These are phyloP conservation scores for Heterobasidion occidentale DNA, from an alignment of 1,284 basidiomycete genomes.

Conservation along the genomic window DNA sequence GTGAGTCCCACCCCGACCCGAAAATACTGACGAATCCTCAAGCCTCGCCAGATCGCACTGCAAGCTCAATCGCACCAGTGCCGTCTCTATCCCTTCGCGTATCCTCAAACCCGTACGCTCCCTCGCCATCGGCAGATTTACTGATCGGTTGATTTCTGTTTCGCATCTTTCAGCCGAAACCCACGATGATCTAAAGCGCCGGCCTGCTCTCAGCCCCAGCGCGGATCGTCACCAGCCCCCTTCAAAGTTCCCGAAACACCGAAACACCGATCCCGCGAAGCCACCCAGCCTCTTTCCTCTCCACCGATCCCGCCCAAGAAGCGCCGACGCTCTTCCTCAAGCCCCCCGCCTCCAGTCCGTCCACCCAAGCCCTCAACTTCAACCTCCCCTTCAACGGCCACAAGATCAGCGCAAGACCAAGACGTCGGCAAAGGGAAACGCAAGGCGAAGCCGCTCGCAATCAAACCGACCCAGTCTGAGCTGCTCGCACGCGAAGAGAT, in stretches of 20 bases:
- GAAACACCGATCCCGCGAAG: neutral
- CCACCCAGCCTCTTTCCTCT: neutral
- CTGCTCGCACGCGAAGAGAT: constrained; percentile 14
- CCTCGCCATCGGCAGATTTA: neutral
- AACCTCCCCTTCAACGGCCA: neutral
- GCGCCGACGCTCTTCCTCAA: neutral
- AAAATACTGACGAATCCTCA: no score
- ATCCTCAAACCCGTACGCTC: neutral
- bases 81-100: neutral
- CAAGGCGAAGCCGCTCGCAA: constrained; percentile 1
- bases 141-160: neutral
- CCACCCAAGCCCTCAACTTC: neutral
- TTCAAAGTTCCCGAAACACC: neutral
- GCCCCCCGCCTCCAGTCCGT: no score
- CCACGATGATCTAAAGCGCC: neutral
- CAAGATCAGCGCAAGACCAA: neutral
- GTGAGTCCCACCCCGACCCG: constrained; percentile 26
- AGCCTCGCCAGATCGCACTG: neutral
- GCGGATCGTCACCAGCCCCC: neutral
- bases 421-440: constrained; percentile 4
- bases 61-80: neutral
- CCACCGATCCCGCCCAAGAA: neutral
- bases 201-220: neutral
- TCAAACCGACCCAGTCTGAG: constrained; percentile 15
- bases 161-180: no score